These are phyloP conservation scores for Schizonepeta tenuifolia DNA, from an alignment of 257 asterid genomes.

Conservation along the genomic window DNA sequence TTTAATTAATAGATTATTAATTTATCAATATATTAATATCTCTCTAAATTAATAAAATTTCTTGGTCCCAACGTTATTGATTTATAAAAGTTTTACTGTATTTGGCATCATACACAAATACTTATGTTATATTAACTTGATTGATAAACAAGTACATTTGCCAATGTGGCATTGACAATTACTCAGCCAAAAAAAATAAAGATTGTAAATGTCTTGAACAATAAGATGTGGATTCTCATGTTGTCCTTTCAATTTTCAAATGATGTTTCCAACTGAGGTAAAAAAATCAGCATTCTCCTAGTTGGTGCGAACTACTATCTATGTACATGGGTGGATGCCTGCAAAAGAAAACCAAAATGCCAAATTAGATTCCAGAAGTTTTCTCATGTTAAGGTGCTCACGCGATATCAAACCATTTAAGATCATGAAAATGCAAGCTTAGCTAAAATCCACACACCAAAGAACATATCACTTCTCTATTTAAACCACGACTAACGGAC, in stretches of 20 bases:
- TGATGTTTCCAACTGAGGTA: background rate
- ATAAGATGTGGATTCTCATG: background rate
- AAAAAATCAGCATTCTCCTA: background rate
- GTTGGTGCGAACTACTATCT: conserved; percentile 1
- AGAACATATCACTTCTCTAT: background rate
- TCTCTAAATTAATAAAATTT: no score
- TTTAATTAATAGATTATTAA: no score
- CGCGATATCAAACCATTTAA: no score
- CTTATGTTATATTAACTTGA: background rate
- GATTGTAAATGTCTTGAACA: background rate
- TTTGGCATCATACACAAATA: background rate
- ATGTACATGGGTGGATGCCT: conserved; percentile 37
- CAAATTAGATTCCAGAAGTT: conserved; percentile 15
- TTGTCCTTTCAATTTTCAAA: conserved; percentile 20
- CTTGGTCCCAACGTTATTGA: no score
- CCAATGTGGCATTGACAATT: conserved; percentile 3
- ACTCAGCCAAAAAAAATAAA: background rate
- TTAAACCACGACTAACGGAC: background rate
- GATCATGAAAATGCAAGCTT: background rate
- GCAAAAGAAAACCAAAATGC: conserved; percentile 24
- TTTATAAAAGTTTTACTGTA: no score
- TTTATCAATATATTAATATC: no score
- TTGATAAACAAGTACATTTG: conserved; percentile 5
- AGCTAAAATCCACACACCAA: background rate
- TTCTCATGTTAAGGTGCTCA: background rate